Conservation (phyloP, 1,139 yeast genomes). For the Taphrina wiesneri region DNA sequence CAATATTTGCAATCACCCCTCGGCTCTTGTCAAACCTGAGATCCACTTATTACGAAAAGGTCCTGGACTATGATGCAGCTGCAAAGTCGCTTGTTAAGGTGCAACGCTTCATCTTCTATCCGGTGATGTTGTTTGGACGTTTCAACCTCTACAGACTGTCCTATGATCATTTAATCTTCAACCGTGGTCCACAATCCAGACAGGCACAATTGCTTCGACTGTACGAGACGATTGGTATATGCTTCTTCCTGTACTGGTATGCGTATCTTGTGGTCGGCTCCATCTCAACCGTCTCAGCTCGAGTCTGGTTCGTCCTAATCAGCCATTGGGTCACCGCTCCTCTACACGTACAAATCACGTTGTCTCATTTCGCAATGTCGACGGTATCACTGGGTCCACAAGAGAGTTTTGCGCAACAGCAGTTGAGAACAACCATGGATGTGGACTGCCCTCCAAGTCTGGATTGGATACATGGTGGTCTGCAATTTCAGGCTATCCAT, state of each 20-base stretch:
- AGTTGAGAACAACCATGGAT: constrained; percentile 89
- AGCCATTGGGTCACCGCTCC: constrained; percentile 83
- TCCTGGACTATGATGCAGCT: constrained; percentile 64
- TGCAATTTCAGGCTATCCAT: constrained; percentile 88
- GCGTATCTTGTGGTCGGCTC: constrained; percentile 63
- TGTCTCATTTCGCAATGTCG: constrained; percentile 92
- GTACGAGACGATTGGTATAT: constrained; percentile 68
- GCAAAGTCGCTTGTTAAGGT: constrained; percentile 61
- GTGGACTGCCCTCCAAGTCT: constrained; percentile 93
- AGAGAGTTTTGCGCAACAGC: constrained; percentile 80
- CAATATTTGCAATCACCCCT: constrained; percentile 83
- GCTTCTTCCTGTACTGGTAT: constrained; percentile 74
- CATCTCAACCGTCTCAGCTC: constrained; percentile 55
- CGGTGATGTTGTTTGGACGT: constrained; percentile 77
- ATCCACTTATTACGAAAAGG: constrained; percentile 75
- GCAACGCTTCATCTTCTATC: constrained; percentile 74
- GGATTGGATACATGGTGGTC: constrained; percentile 87
- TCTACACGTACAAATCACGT: constrained; percentile 86
- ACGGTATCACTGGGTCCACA: constrained; percentile 79
- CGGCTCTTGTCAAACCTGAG: constrained; percentile 66
- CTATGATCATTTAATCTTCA: constrained; percentile 70
- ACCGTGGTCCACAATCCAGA: constrained; percentile 77
- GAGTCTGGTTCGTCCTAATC: constrained; percentile 63
- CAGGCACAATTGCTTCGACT: constrained; percentile 85
- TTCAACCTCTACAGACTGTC: constrained; percentile 80